Evolutionary conservation across 2,329 filamentous ascomycete species (phyloP), one percentile per base, ranked within the genome.

Genomic region (Coniochaeta prunicola): DNA sequence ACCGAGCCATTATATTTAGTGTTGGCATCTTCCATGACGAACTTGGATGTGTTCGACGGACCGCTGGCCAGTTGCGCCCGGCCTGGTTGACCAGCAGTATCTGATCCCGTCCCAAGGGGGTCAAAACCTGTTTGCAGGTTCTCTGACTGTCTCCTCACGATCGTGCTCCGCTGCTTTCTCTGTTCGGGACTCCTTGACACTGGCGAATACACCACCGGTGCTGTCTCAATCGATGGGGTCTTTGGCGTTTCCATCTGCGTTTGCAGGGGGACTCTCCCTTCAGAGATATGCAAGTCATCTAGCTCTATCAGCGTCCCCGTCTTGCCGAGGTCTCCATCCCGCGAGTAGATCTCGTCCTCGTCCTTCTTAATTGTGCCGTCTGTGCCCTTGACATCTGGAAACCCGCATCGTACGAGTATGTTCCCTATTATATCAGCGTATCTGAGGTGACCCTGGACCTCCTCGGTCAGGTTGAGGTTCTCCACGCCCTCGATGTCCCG

Each of bases 401-500:
- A 82, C 19, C 78, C 80, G 65, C 81, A 84, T 42, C 74, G 73
- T 19, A 73, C 71, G 36, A 84, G 70, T 26, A 84, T 83, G 69
- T 80, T 75, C 31, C 76, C 76, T 8, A 78, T 77, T 15, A 84
- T 69, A 1, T 70, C 70, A 1, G 68, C 64, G 31, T 71, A 71
- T 2, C 74, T 68, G 58, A 75, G 62, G 53, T 76, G 74, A 0
- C 74, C 74, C 57, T 69, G 67, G 10, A 84, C 80, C n/a, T 77
- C 73, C 5, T 76, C 74, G 61, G 78, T 83, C 26, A 84, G 70
- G 59, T 84, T 71, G 17, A 84, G 65, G 61, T 84, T 84, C 61
- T 79, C 71, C 68, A 94, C 80, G 2, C 88, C 88, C 5, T 83
- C 80, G 17, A 92, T 83, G 9, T 80, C 82, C 59, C 85, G 67